These are phyloP conservation scores for Cercospora sp. DNA, from an alignment of 2,329 filamentous ascomycete species.

Conservation along the genomic window DNA sequence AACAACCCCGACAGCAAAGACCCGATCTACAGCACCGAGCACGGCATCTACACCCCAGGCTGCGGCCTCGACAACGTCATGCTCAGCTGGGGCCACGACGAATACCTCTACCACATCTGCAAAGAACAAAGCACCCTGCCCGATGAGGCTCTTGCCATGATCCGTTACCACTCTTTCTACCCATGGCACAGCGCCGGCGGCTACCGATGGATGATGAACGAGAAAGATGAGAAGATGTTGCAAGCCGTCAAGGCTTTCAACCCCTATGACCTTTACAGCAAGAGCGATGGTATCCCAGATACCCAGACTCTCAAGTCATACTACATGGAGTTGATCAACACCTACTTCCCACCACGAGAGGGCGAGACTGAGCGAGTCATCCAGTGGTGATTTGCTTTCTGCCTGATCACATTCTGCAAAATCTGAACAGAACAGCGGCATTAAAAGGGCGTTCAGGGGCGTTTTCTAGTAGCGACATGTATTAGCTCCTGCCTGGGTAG, in stretches of 20 bases:
- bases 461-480: background rate
- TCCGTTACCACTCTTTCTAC: conserved; percentile 90
- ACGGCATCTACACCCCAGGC: conserved; percentile 76
- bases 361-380: conserved; percentile 55
- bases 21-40: conserved; percentile 70
- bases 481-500: background rate
- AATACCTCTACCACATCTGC: conserved; percentile 83
- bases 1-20: conserved; percentile 73
- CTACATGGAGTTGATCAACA: conserved; percentile 72
- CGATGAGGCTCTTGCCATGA: conserved; percentile 83
- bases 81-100: conserved; percentile 87
- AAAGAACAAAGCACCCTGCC: conserved; percentile 80
- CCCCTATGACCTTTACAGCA: conserved; percentile 88
- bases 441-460: background rate
- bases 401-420: background rate
- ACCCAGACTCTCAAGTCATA: conserved; percentile 77
- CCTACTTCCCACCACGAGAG: conserved; percentile 52
- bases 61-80: conserved; percentile 86
- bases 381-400: conserved; percentile 62
- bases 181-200: conserved; percentile 83
- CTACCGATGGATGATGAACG: conserved; percentile 79
- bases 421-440: background rate
- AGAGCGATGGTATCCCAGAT: conserved; percentile 78
- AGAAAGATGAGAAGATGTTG: conserved; percentile 77
- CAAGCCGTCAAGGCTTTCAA: conserved; percentile 83